Evolutionary conservation across 176 grass and related monocot species (phyloP).

Genomic region (Puya raimondii): DNA sequence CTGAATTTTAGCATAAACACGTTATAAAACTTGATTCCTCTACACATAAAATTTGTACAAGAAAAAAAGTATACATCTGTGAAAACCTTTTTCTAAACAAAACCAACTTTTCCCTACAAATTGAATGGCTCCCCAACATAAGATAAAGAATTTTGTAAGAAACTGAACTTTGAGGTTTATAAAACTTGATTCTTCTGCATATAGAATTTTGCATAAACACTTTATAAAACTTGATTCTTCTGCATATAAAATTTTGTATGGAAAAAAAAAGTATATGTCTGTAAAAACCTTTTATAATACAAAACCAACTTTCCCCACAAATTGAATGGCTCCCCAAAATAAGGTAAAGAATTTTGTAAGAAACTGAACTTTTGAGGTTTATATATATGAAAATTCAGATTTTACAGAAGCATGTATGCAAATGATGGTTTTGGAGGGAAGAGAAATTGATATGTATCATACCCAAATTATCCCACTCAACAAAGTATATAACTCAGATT

Average conservation of each 20-base stretch:
- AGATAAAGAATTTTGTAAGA: too few species aligned
- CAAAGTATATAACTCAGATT: constrained; percentile 5
- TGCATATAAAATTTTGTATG: background rate
- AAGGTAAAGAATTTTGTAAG: too few species aligned
- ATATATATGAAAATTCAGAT: too few species aligned
- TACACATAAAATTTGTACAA: background rate
- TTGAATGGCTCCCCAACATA: too few species aligned
- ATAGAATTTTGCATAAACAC: background rate
- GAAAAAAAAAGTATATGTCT: constrained; percentile 3
- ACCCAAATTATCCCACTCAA: constrained; percentile 7
- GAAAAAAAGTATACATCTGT: constrained; percentile 3
- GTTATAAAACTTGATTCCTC: background rate
- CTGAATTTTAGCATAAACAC: too few species aligned
- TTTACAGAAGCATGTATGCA: too few species aligned
- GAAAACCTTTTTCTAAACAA: background rate
- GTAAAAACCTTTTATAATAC: background rate
- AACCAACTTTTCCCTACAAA: too few species aligned
- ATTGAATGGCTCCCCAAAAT: too few species aligned
- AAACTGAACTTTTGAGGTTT: too few species aligned
- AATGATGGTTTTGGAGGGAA: too few species aligned
- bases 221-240: background rate
- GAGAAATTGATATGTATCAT: background rate
- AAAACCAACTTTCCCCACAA: too few species aligned
- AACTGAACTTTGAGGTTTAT: too few species aligned
- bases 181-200: background rate